Percentiles rank a stretch among this genome's conserved stretches.
Evolutionary conservation across 345 rosid genomes (phyloP).

Genomic region (Eucalyptus viminalis): DNA sequence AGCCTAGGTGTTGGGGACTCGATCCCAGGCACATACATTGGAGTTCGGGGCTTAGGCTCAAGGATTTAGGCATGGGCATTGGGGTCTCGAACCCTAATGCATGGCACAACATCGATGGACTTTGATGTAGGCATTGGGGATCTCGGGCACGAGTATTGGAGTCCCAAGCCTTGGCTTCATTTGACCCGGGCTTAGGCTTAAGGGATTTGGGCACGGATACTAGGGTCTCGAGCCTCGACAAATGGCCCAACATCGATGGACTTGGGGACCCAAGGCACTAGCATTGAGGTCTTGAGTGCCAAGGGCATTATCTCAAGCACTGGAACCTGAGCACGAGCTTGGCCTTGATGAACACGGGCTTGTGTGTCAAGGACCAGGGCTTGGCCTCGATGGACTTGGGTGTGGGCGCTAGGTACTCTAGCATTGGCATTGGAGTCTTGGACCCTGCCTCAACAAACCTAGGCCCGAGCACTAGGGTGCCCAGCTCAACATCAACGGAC

Average conservation of each 20-base stretch:
- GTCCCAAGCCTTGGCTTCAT: background rate
- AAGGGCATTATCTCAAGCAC: too few species aligned
- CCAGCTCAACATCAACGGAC: fast-evolving
- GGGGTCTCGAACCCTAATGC: background rate
- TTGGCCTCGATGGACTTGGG: background rate
- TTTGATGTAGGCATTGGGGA: background rate
- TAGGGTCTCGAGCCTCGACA: background rate
- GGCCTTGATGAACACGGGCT: background rate
- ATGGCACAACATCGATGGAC: background rate
- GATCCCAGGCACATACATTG: background rate
- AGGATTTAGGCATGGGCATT: background rate
- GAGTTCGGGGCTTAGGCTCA: background rate
- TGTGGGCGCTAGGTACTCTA: fast-evolving
- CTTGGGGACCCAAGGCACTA: too few species aligned
- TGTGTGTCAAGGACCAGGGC: background rate
- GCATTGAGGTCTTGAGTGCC: too few species aligned
- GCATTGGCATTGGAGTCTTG: background rate
- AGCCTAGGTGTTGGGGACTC: background rate
- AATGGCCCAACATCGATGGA: too few species aligned
- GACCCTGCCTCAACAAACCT: background rate
- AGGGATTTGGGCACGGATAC: too few species aligned
- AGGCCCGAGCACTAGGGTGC: fast-evolving
- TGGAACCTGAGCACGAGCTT: background rate
- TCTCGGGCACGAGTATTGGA: fast-evolving
- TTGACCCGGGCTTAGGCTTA: too few species aligned